A percentile compares a stretch with the other conserved stretches of the same genome.
phyloP scores from a whole-genome alignment of 495 filamentous ascomycete genomes.

The Aspergillus campestris region DNA sequence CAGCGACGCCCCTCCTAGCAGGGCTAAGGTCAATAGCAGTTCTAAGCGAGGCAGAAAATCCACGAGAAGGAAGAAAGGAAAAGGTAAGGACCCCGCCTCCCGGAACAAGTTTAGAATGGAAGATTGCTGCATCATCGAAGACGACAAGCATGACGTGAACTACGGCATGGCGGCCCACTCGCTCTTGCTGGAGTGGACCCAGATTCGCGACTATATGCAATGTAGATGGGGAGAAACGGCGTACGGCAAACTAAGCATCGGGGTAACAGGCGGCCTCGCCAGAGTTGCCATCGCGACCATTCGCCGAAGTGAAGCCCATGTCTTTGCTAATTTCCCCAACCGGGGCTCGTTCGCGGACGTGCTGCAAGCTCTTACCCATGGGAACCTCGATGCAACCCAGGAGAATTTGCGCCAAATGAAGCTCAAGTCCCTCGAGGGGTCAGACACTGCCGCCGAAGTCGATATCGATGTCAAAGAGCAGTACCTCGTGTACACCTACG shows the following conservation, averaged over 20 bases:
- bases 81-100: constrained; percentile 15
- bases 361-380: constrained; percentile 28
- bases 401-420: constrained; percentile 11
- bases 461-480: constrained; percentile 31
- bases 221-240: constrained; percentile 37
- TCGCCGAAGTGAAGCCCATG: constrained; percentile 21
- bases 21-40: too few species aligned
- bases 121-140: constrained; percentile 37
- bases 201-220: constrained; percentile 29
- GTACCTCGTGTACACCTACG: constrained; percentile 32
- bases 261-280: constrained; percentile 34
- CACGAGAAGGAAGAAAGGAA: constrained; percentile 7
- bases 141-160: constrained; percentile 20
- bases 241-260: constrained; percentile 35
- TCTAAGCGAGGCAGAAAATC: too few species aligned
- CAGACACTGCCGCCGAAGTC: constrained; percentile 3
- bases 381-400: constrained; percentile 25
- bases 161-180: constrained; percentile 34
- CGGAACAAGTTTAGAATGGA: constrained; percentile 15
- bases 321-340: constrained; percentile 35
- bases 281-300: constrained; percentile 33
- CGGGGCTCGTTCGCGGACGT: constrained; percentile 29
- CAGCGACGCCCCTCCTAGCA: too few species aligned
- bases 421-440: constrained; percentile 3
- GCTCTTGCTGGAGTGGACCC: constrained; percentile 18